Percentiles rank a stretch among this genome's conserved stretches.
Conservation (phyloP, 2,329 filamentous ascomycete genomes). For the Sporothrix pallida region DNA sequence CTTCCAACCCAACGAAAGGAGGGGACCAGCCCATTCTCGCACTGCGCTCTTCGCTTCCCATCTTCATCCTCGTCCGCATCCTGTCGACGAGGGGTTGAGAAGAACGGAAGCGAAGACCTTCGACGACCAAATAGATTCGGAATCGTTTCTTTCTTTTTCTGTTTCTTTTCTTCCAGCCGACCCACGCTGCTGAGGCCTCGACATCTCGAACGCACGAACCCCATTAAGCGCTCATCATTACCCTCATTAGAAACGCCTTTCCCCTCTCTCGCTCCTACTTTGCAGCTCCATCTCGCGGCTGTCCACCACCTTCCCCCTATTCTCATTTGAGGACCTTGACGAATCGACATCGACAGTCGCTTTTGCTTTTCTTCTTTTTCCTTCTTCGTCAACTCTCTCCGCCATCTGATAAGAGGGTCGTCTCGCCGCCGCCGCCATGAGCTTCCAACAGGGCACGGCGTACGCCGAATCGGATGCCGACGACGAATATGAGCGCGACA, state of each 20-base stretch:
- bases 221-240: neutral
- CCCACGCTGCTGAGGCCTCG: neutral
- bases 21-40: neutral
- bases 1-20: conserved; percentile 1
- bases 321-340: neutral
- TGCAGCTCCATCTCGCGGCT: neutral
- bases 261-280: conserved; percentile 5
- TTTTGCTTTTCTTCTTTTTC: neutral
- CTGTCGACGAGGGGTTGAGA: conserved; percentile 3
- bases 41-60: conserved; percentile 13
- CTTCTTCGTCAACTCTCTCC: neutral
- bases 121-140: neutral
- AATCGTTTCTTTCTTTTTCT: too few species aligned
- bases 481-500: conserved; percentile 80
- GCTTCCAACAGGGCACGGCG: conserved; percentile 68
- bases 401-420: neutral
- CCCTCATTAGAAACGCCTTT: neutral
- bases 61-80: conserved; percentile 18
- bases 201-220: neutral
- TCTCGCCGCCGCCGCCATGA: conserved; percentile 50
- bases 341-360: neutral
- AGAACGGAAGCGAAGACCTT: conserved; percentile 23
- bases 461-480: conserved; percentile 83
- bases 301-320: neutral
- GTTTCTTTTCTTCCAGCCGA: too few species aligned